Base-by-base conservation (phyloP, 306 rosid genomes). In the Cicer arietinum region DNA sequence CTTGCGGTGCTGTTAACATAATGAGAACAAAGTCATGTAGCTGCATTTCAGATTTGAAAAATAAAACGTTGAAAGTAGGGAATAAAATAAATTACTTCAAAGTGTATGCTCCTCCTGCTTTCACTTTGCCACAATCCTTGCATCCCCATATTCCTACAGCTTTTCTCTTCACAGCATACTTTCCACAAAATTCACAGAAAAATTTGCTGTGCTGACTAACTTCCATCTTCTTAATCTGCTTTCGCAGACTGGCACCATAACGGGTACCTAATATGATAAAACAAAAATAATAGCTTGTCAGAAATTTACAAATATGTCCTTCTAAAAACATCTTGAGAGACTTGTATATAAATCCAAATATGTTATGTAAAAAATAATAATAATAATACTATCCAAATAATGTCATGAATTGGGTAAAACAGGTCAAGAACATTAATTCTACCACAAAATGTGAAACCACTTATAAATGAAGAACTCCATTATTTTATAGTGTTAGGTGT, bases 201-300 rank as follows among this genome's bases (percentile, higher is more conserved):
- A 75, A 93, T 20, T 88, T 90, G 86, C 94, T 93, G 80, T 93
- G 95, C 58, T 93, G 96, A 79, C 97, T 93, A 7, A 93, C 95
- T 81, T 93, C 98, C 96, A 93, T 93, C 81, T 93, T 93, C 84
- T 93, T 93, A 59, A 93, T 93, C 91, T 90, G 98, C 88, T 93
- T 93, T 1, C 96, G 86, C 84, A 90, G 81, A 93, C 93, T 89
- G 12, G 96, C 98, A 56, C 98, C 98, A 46, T 93, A 93, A 0
- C 96, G 87, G 82, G 98, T 92, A 66, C 94, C 98, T 92, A 64
- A 13, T 40, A 74, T 3, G 57, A 73, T 46, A 57, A 77, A 77
- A 40, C 39, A 52, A 22, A 11, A 8, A 52, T 61, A 37, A 7
- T 13, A 53, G 50, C 6, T 47, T 30, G 39, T 62, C 56, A 63